Evolutionary conservation across 2,329 filamentous ascomycete genomes (phyloP).

Genomic region (Penicillium sp.): DNA sequence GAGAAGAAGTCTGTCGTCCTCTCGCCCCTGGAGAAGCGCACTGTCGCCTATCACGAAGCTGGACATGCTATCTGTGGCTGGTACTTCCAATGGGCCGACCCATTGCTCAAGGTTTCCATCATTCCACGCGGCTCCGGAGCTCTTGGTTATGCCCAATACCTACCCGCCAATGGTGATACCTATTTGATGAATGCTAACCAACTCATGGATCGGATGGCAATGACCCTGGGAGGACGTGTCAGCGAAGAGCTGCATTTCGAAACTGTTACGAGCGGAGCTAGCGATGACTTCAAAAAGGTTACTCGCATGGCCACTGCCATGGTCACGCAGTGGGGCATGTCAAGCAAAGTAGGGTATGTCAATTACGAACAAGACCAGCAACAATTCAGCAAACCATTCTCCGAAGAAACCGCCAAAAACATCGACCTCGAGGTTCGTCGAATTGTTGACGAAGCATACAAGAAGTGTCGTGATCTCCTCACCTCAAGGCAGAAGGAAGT

Average conservation of each 20-base stretch:
- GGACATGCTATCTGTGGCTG: conserved; percentile 98
- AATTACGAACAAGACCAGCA: conserved; percentile 82
- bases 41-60: conserved; percentile 96
- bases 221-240: conserved; percentile 95
- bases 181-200: conserved; percentile 96
- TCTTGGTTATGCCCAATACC: conserved; percentile 93
- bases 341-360: conserved; percentile 86
- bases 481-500: conserved; percentile 86
- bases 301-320: conserved; percentile 94
- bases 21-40: conserved; percentile 90
- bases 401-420: conserved; percentile 86
- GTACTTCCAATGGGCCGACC: conserved; percentile 97
- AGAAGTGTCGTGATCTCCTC: conserved; percentile 83
- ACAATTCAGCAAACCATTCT: conserved; percentile 91
- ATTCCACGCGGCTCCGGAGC: conserved; percentile 94
- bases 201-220: conserved; percentile 99
- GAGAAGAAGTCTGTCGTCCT: conserved; percentile 98
- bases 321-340: conserved; percentile 99
- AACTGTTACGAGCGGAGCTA: conserved; percentile 91
- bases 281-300: conserved; percentile 98
- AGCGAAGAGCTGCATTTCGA: conserved; percentile 97
- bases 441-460: conserved; percentile 91
- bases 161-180: conserved; percentile 81
- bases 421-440: conserved; percentile 91
- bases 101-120: conserved; percentile 96